Evolutionary conservation across 495 filamentous ascomycete species (phyloP).

Genomic region (Annulohypoxylon nitens): DNA sequence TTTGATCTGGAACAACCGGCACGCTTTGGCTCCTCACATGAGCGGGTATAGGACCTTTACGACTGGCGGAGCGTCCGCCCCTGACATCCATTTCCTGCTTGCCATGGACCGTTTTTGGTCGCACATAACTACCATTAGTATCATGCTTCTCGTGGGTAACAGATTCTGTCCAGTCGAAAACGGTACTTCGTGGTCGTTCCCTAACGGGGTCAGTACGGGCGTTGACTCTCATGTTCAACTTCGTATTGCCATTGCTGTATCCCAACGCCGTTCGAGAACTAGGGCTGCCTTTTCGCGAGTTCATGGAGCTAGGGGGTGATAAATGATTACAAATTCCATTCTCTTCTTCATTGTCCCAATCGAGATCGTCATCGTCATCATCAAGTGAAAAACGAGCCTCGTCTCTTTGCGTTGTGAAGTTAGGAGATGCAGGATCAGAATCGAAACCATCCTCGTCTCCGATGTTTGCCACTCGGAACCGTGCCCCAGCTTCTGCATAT

Average conservation of each 20-base stretch:
- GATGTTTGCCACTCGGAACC: constrained; percentile 40
- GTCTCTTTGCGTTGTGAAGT: constrained; percentile 53
- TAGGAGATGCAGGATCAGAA: constrained; percentile 22
- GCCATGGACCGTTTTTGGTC: constrained; percentile 91
- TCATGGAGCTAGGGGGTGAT: constrained; percentile 66
- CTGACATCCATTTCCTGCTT: constrained; percentile 81
- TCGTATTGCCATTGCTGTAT: constrained; percentile 58
- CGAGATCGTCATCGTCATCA: constrained; percentile 71
- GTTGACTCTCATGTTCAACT: constrained; percentile 51
- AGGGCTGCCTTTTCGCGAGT: constrained; percentile 61
- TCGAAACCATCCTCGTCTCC: constrained; percentile 30
- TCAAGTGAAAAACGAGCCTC: constrained; percentile 66
- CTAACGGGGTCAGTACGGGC: constrained; percentile 51
- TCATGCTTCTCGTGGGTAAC: constrained; percentile 67
- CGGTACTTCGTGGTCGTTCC: constrained; percentile 69
- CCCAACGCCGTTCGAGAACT: constrained; percentile 58
- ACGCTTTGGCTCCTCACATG: constrained; percentile 96
- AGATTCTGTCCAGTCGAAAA: constrained; percentile 92
- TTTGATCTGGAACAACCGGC: constrained; percentile 79
- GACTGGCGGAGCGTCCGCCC: constrained; percentile 78
- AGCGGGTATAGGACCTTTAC: constrained; percentile 79
- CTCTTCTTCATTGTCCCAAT: constrained; percentile 71
- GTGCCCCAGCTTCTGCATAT: constrained; percentile 42
- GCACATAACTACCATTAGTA: constrained; percentile 66
- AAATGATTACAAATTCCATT: constrained; percentile 63